Evolutionary conservation across 2,329 filamentous ascomycete genomes (phyloP), one percentile per base, ranked within the genome.

Genomic region (Esteya vermicola): DNA sequence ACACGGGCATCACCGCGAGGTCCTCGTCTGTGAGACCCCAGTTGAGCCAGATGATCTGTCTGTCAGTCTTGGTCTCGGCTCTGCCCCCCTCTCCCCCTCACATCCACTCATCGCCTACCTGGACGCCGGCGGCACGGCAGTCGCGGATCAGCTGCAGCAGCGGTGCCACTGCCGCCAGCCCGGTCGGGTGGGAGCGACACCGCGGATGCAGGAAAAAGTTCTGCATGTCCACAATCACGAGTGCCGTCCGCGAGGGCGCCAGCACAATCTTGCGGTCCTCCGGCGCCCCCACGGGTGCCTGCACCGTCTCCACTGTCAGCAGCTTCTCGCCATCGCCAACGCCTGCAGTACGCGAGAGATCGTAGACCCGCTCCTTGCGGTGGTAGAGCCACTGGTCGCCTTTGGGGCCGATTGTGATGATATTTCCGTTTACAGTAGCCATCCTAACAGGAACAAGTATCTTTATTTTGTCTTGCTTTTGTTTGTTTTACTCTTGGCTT

Each of bases 1-100:
- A 58, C 8, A 71, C 65, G 7, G 71, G 70, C 58, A 76, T 65
- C 4, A 45, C 51, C 4, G 50, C 48, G 13, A 75, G 50, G 47
- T 75, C 70, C 16, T 55, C 47, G n/a, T 71, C 63, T 0, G 60
- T 68, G 28, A 76, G 55, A 3, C 70, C 71, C 72, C 71, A 77
- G 48, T 71, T 74, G 33, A 72, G 56, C 67, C 68, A 47, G 31
- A 46, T 36, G 10, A 44, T 34, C 31, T 42, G 20, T 18, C 3
- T 16, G 12, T 27, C 6, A 39, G 16, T 26, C 33, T 14, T 34
- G 5, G 19, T 22, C 35, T 37, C 20, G 6, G 6, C 5, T 19
- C 9, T 9, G 4, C 23, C n/a, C 20, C 14, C 22, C 10, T 25
- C 14, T 39, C 22, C 18, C 8, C 16, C 6, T 18, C 14, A 3